Percentiles rank a stretch among this genome's conserved stretches.
These are phyloP conservation scores for Xylariaceae sp. DNA, from an alignment of 2,329 filamentous ascomycete genomes.

Conservation along the genomic window DNA sequence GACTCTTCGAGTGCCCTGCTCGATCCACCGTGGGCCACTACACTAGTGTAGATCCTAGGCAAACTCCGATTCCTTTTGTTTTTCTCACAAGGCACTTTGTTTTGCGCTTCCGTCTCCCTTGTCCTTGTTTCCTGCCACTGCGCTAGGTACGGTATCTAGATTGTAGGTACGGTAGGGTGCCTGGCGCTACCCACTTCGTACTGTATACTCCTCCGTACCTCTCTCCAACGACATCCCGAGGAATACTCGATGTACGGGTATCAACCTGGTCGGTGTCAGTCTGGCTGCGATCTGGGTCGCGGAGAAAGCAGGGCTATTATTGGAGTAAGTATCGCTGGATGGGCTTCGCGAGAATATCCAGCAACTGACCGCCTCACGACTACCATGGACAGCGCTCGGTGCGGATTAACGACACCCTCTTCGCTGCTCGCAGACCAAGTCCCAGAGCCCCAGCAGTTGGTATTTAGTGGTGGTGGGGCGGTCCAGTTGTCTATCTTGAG, in stretches of 20 bases:
- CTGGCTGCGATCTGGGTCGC: no score
- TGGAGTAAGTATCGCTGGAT: no score
- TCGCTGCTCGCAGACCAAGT: no score
- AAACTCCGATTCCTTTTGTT: conserved; percentile 6
- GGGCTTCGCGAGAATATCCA: no score
- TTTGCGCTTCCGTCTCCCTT: conserved; percentile 21
- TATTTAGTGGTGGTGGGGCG: neutral
- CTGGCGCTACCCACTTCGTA: neutral
- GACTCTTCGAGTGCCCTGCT: neutral
- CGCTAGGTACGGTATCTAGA: neutral
- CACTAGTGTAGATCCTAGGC: conserved; percentile 9
- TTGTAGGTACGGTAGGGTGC: neutral
- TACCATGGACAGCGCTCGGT: no score
- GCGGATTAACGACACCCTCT: no score
- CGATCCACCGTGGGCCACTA: conserved; percentile 18
- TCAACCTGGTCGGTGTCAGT: no score
- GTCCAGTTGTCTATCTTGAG: neutral
- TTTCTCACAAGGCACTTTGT: neutral
- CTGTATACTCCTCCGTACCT: neutral
- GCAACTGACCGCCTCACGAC: no score
- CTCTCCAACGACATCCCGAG: neutral
- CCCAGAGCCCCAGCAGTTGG: no score
- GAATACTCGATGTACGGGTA: neutral
- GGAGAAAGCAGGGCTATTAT: no score
- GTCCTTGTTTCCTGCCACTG: conserved; percentile 16